Evolutionary conservation across 2,329 filamentous ascomycete species (phyloP).

Genomic region (Lachnellula occidentalis): DNA sequence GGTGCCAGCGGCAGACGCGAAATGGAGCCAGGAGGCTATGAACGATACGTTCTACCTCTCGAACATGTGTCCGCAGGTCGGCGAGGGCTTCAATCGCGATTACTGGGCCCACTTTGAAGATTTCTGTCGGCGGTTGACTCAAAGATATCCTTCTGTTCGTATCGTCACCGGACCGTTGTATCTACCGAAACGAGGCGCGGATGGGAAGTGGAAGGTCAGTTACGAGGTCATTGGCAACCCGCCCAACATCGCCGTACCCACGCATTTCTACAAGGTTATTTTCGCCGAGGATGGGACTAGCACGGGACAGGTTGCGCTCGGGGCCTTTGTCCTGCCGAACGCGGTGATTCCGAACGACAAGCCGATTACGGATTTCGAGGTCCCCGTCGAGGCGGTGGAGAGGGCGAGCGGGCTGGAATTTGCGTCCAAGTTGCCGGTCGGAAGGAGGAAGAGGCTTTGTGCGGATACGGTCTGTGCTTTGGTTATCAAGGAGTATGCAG

Average conservation of each 20-base stretch:
- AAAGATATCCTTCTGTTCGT: constrained; percentile 76
- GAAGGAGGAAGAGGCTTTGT: constrained; percentile 74
- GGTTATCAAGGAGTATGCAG: constrained; percentile 72
- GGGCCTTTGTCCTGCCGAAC: constrained; percentile 93
- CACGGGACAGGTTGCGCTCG: constrained; percentile 75
- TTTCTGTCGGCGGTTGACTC: constrained; percentile 81
- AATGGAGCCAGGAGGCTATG: constrained; percentile 93
- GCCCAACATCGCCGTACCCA: constrained; percentile 91
- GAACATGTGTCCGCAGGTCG: constrained; percentile 99
- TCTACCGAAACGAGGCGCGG: constrained; percentile 74
- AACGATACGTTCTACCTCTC: constrained; percentile 87
- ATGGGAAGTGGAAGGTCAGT: constrained; percentile 91
- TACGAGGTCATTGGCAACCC: constrained; percentile 96
- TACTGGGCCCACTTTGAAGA: constrained; percentile 99
- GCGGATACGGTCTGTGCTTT: constrained; percentile 80
- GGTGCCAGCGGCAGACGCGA: constrained; percentile 91
- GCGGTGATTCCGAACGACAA: constrained; percentile 82
- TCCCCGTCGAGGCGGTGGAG: constrained; percentile 88
- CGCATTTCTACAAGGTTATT: constrained; percentile 99
- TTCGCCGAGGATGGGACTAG: constrained; percentile 77
- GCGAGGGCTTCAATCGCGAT: constrained; percentile 96
- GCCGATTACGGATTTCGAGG: constrained; percentile 86
- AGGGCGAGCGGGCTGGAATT: constrained; percentile 90
- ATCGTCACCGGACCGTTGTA: constrained; percentile 94
- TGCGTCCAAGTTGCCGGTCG: constrained; percentile 67